These are phyloP conservation scores for Trametes cingulata DNA, from an alignment of 768 basidiomycete species.

Conservation along the genomic window DNA sequence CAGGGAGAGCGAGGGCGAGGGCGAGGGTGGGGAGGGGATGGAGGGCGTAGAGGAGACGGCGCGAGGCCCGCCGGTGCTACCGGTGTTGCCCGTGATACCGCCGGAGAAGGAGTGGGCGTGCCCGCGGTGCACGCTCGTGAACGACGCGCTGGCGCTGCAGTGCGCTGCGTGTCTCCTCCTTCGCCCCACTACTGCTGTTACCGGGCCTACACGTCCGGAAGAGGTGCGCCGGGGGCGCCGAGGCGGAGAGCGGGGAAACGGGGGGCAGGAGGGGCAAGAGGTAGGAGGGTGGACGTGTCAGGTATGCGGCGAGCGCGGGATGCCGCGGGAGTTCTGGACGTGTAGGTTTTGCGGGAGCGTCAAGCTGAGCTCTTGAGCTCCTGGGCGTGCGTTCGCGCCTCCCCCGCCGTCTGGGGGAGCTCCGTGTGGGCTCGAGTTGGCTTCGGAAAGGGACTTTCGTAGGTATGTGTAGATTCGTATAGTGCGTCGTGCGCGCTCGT, in stretches of 20 bases:
- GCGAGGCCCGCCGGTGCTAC: too few relatives aligned
- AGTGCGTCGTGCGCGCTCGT: too few relatives aligned
- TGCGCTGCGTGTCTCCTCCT: slow-evolving; percentile 60
- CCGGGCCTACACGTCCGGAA: too few relatives aligned
- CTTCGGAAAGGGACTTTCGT: too few relatives aligned
- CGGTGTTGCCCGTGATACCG: background rate
- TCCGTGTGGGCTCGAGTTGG: too few relatives aligned
- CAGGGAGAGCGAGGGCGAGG: background rate
- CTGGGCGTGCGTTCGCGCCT: too few relatives aligned
- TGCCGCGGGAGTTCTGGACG: slow-evolving; percentile 69
- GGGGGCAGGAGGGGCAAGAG: background rate
- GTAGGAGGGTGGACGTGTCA: slow-evolving; percentile 61
- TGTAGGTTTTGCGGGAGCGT: slow-evolving; percentile 73
- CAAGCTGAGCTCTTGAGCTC: slow-evolving; percentile 40
- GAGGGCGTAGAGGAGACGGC: too few relatives aligned
- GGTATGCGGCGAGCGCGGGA: slow-evolving; percentile 61
- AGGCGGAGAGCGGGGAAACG: background rate
- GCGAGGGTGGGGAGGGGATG: too few relatives aligned
- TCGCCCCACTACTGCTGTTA: too few relatives aligned
- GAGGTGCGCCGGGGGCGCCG: slow-evolving; percentile 33
- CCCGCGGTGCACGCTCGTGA: slow-evolving; percentile 66
- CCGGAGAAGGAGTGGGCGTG: slow-evolving; percentile 34
- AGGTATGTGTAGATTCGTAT: too few relatives aligned
- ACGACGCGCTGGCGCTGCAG: slow-evolving; percentile 46
- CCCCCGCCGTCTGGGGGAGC: too few relatives aligned